phyloP scores from a whole-genome alignment of 2,329 filamentous ascomycete species.

The Xylariaceae sp. region DNA sequence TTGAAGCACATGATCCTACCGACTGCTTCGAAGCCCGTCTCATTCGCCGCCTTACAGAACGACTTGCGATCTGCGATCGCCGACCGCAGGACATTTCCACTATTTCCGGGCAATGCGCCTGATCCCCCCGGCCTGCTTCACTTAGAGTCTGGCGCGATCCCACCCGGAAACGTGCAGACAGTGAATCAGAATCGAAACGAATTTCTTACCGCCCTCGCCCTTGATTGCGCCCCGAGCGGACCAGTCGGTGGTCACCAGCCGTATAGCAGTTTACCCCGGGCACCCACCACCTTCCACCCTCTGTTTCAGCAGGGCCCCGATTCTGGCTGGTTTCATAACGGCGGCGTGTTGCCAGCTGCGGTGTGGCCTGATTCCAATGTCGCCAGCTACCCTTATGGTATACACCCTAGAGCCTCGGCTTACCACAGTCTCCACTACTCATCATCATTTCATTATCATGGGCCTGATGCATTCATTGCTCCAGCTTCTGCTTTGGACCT shows the following conservation, averaged over 20 bases:
- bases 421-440: constrained; percentile 33
- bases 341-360: constrained; percentile 34
- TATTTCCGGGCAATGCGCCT: constrained; percentile 14
- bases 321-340: constrained; percentile 38
- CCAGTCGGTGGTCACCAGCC: constrained; percentile 25
- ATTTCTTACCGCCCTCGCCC: constrained; percentile 21
- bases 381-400: constrained; percentile 31
- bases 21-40: constrained; percentile 38
- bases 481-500: constrained; percentile 32
- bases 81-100: constrained; percentile 25
- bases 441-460: constrained; percentile 26
- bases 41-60: constrained; percentile 28
- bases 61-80: constrained; percentile 21
- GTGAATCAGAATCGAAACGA: constrained; percentile 20
- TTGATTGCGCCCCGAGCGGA: constrained; percentile 28
- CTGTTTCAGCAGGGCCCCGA: constrained; percentile 35
- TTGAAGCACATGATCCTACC: constrained; percentile 79
- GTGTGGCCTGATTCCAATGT: constrained; percentile 36
- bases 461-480: constrained; percentile 22
- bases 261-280: constrained; percentile 26
- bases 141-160: constrained; percentile 19
- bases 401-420: constrained; percentile 30
- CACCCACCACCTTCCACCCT: constrained; percentile 32
- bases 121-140: constrained; percentile 18
- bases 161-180: constrained; percentile 20